phyloP scores from a whole-genome alignment of 106 monocot genomes.

The Dendrobium catenatum region DNA sequence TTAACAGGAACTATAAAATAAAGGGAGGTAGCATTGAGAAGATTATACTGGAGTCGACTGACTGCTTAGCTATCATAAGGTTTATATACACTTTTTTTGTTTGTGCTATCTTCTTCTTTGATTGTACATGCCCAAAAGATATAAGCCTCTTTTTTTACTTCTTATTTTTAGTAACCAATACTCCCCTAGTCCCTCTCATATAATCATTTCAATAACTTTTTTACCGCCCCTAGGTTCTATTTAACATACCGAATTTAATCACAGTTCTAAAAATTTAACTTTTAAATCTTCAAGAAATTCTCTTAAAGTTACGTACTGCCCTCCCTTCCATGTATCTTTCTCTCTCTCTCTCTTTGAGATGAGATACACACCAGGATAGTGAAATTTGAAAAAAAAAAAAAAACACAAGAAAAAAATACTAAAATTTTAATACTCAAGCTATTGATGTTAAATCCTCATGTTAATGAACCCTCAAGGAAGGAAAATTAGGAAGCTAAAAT shows the following conservation, averaged over 20 bases:
- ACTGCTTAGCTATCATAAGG: neutral
- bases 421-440: too few species aligned
- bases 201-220: neutral
- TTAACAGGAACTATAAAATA: neutral
- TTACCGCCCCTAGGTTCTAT: neutral
- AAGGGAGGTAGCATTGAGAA: neutral
- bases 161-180: neutral
- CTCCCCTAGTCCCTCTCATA: neutral
- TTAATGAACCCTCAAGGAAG: too few species aligned
- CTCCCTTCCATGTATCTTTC: neutral
- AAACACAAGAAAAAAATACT: too few species aligned
- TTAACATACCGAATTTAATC: neutral
- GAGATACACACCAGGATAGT: too few species aligned
- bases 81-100: neutral
- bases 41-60: neutral
- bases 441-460: too few species aligned
- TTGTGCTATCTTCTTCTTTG: too few species aligned
- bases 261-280: neutral
- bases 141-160: neutral
- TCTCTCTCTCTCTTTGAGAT: too few species aligned
- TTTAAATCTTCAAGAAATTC: neutral
- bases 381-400: too few species aligned
- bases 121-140: neutral
- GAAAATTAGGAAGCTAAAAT: too few species aligned
- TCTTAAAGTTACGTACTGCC: too few species aligned